A percentile compares a stretch with the other conserved stretches of the same genome.
These are phyloP conservation scores for Phytophthora pseudosyringae DNA, from an alignment of 352 stramenopile species.

Conservation along the genomic window DNA sequence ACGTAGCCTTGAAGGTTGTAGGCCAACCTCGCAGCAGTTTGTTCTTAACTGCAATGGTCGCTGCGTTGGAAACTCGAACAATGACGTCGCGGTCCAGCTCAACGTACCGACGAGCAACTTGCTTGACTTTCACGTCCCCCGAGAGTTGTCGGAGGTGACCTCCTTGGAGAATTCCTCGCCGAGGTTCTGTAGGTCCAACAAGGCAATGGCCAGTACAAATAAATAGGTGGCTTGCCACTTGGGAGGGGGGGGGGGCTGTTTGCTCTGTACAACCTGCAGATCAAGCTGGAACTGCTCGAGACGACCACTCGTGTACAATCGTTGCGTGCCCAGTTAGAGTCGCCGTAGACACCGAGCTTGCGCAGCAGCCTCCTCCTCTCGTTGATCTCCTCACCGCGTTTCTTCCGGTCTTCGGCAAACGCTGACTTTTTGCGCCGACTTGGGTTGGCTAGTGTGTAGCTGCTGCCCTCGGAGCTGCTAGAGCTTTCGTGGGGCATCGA, in stretches of 20 bases:
- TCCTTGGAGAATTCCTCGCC: slow-evolving; percentile 57
- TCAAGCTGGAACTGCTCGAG: slow-evolving; percentile 60
- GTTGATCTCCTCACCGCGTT: slow-evolving; percentile 5
- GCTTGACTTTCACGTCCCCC: slow-evolving; percentile 56
- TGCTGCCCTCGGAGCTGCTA: too few species aligned
- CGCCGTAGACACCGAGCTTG: slow-evolving; percentile 27
- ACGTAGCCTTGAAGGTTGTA: slow-evolving; percentile 66
- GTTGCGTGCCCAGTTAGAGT: slow-evolving; percentile 29
- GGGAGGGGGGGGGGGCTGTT: too few species aligned
- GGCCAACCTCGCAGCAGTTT: slow-evolving; percentile 35
- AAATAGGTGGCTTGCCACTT: too few species aligned
- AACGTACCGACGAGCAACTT: slow-evolving; percentile 61
- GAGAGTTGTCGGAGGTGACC: slow-evolving; percentile 48
- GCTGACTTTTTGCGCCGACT: not conserved
- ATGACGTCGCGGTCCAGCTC: slow-evolving; percentile 63
- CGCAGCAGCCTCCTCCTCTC: slow-evolving; percentile 39
- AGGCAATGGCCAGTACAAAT: slow-evolving; percentile 15
- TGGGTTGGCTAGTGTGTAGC: too few species aligned
- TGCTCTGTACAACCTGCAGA: slow-evolving; percentile 35
- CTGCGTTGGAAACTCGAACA: slow-evolving; percentile 55
- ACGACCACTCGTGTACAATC: slow-evolving; percentile 58
- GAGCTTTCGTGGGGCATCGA: too few species aligned
- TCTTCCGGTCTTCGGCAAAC: slow-evolving; percentile 6
- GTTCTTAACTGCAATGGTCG: slow-evolving; percentile 59
- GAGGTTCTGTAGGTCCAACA: slow-evolving; percentile 32